phyloP scores from a whole-genome alignment of 805 yeast genomes.

The Ogataea paradorogensis region DNA sequence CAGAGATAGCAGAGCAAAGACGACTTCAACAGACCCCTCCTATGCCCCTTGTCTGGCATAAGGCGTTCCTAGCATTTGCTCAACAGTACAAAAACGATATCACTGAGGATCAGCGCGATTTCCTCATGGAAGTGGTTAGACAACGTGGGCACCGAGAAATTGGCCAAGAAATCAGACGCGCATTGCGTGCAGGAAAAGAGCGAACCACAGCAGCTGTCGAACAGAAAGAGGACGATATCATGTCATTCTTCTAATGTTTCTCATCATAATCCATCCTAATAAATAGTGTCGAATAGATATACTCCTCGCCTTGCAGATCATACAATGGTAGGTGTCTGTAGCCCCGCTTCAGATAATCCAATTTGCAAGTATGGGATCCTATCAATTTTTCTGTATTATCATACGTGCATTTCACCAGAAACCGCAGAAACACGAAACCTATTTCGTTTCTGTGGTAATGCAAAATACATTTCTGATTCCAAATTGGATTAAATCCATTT shows the following conservation, averaged over 20 bases:
- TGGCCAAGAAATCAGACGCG: constrained; percentile 93
- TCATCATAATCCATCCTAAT: constrained; percentile 30
- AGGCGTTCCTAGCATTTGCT: constrained; percentile 89
- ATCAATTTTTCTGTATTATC: constrained; percentile 31
- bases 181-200: constrained; percentile 79
- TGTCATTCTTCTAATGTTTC: constrained; percentile 28
- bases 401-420: constrained; percentile 41
- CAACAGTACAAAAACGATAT: constrained; percentile 96
- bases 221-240: constrained; percentile 28
- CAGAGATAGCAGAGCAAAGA: constrained; percentile 32
- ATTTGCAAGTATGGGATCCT: constrained; percentile 61
- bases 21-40: constrained; percentile 42
- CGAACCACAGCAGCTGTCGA: constrained; percentile 36
- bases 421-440: constrained; percentile 55
- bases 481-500: constrained; percentile 86
- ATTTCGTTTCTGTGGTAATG: constrained; percentile 34
- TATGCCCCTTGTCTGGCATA: constrained; percentile 96
- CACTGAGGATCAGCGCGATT: constrained; percentile 97
- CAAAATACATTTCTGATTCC: constrained; percentile 61
- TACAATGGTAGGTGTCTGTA: constrained; percentile 77
- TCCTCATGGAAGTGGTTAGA: constrained; percentile 84
- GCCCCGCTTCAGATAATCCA: constrained; percentile 69
- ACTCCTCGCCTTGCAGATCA: constrained; percentile 78
- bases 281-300: constrained; percentile 49
- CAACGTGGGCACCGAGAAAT: constrained; percentile 85